Conservation (phyloP, 106 monocot genomes). For the Alisma plantagoaquatica region DNA sequence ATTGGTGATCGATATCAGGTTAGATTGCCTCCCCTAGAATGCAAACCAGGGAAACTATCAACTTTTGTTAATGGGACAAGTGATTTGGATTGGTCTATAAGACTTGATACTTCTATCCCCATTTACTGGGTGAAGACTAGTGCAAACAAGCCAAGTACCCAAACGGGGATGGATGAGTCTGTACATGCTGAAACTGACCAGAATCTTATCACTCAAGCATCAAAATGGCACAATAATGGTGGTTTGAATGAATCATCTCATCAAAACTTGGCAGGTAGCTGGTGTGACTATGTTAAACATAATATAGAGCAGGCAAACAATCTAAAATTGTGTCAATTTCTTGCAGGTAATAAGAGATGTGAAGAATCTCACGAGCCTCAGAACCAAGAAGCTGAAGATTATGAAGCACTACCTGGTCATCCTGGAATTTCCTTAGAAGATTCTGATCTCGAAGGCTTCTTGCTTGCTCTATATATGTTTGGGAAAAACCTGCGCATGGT, state of each 20-base stretch:
- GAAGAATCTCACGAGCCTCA: background rate
- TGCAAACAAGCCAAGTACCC: background rate
- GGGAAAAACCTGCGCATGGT: slow-evolving; percentile 68
- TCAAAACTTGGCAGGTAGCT: background rate
- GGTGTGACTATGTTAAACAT: no score
- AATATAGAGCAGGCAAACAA: no score
- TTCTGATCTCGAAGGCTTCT: slow-evolving; percentile 53
- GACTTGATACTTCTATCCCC: slow-evolving; percentile 41
- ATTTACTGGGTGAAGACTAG: slow-evolving; percentile 28
- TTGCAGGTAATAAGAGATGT: background rate
- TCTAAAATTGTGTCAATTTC: background rate
- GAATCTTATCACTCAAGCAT: background rate
- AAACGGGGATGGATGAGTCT: background rate
- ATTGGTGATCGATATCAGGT: slow-evolving; percentile 78
- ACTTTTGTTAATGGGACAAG: background rate
- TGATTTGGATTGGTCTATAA: slow-evolving; percentile 13
- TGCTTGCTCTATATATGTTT: slow-evolving; percentile 86
- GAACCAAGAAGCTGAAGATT: background rate
- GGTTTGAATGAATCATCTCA: slow-evolving; percentile 3
- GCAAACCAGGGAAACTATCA: slow-evolving; percentile 9
- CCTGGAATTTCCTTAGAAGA: slow-evolving; percentile 33
- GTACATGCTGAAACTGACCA: background rate
- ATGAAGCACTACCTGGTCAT: slow-evolving; percentile 21
- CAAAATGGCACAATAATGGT: background rate
- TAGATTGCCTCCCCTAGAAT: slow-evolving; percentile 35